Conservation (phyloP, 441 rosid species). For the Syzygium malaccense region DNA sequence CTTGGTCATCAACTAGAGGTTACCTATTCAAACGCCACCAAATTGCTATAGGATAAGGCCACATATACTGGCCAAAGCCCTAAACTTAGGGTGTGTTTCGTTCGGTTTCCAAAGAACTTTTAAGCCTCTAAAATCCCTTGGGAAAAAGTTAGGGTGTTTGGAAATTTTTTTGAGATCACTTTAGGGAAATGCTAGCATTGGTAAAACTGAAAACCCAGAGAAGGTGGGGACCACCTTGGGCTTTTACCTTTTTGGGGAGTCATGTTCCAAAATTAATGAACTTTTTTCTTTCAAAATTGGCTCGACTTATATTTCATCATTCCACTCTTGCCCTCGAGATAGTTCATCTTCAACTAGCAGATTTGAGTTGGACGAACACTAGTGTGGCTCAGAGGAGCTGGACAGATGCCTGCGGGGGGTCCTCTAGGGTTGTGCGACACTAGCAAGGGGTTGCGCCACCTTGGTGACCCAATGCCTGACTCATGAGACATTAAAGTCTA, state of each 20-base stretch:
- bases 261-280: not conserved
- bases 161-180: not conserved
- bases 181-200: not conserved
- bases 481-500: no score
- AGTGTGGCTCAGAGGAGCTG: not conserved
- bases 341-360: not conserved
- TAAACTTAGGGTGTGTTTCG: not conserved
- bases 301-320: not conserved
- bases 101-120: not conserved
- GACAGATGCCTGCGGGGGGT: not conserved
- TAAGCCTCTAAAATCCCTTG: not conserved
- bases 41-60: not conserved
- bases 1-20: not conserved
- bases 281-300: not conserved
- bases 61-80: not conserved
- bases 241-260: not conserved
- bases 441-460: not conserved
- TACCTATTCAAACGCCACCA: not conserved
- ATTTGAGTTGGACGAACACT: not conserved
- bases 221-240: not conserved
- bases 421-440: not conserved
- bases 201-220: not conserved
- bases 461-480: not conserved
- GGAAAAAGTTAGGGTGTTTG: not conserved
- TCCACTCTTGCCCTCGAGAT: not conserved